Base-by-base conservation (phyloP, 345 rosid species). In the Lumnitzera littorea region DNA sequence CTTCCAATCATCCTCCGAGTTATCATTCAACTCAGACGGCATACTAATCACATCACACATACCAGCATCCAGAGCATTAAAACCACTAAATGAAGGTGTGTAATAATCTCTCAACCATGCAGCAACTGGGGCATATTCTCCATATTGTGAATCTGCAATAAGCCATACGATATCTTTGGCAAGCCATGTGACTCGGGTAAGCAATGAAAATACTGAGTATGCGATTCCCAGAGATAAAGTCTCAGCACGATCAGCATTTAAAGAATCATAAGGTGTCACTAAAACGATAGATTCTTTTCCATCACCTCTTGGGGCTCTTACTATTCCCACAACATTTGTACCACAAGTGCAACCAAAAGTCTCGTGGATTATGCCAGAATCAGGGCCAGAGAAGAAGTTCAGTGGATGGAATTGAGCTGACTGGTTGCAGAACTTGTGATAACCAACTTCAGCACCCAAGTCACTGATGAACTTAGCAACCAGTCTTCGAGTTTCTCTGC, bases 251-350 rank as follows among this genome's bases (percentile, higher is more conserved):
- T 78, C 78, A 72, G 72, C 85, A 70, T 72, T 84, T 50, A 53
- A 36, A 72, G 71, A 76, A 63, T 84, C 76, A 74, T 78, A 94
- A 55, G 97, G 97, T 52, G 97, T 88, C 58, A 86, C 96, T 82
- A 94, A 73, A 46, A 90, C 96, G 55, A 94, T 83, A 76, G 94
- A 79, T 78, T 94, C 97, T 65, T 88, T 94, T 53, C 97, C 96
- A 52, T 94, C 99, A 70, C 91, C 96, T 51, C 81, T 95, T 46
- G 96, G 86, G 48, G 99, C 99, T 82, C 99, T 88, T 72, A 88
- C 79, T 54, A 90, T 86, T 62, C 97, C 88, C 49, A 76, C 65
- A 55, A 67, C 55, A 60, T 67, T 82, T 61, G 80, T 50, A 3
- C 91, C 91, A 64, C 80, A 72, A 12, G 80, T 74, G 73, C 89